Percentiles rank a stretch among this genome's conserved stretches.
These are phyloP conservation scores for Eimeria sp. DNA, from an alignment of 169 alveolate species.

Conservation along the genomic window DNA sequence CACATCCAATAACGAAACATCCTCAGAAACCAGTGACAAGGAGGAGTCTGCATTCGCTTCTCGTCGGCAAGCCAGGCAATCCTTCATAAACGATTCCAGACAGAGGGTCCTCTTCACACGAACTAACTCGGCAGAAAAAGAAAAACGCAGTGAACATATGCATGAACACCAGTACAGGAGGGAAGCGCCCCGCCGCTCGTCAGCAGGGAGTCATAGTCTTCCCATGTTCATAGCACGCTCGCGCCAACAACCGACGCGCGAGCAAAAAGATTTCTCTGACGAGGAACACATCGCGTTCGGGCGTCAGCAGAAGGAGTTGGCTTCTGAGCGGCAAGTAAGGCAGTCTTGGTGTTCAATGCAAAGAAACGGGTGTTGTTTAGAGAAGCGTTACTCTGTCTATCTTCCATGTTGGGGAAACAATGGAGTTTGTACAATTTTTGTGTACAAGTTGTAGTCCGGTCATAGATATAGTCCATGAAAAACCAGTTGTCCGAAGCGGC, in stretches of 20 bases:
- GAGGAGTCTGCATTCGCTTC: background rate
- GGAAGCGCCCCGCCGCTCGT: constrained; percentile 31
- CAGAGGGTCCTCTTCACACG: constrained; percentile 38
- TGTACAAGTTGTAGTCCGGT: no score
- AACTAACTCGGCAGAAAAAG: constrained; percentile 37
- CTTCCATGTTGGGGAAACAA: background rate
- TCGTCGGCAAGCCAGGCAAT: constrained; percentile 55
- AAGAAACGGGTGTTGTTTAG: background rate
- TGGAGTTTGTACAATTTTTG: background rate
- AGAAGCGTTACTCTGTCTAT: background rate
- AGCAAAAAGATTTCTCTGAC: background rate
- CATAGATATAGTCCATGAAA: no score
- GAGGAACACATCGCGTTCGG: background rate
- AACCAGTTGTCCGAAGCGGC: background rate
- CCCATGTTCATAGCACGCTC: constrained; percentile 33
- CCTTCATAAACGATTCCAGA: constrained; percentile 22
- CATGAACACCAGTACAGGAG: background rate
- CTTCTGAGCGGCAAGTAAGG: constrained; percentile 8
- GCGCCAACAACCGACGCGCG: background rate
- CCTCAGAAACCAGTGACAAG: background rate
- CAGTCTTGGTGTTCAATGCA: background rate
- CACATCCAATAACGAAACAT: background rate
- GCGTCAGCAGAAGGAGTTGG: background rate
- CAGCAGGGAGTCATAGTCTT: constrained; percentile 65
- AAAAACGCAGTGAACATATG: background rate